A percentile compares a stretch with the other conserved stretches of the same genome.
These are phyloP conservation scores for Durotheca rogersii DNA, from an alignment of 495 filamentous ascomycete species.

Conservation along the genomic window DNA sequence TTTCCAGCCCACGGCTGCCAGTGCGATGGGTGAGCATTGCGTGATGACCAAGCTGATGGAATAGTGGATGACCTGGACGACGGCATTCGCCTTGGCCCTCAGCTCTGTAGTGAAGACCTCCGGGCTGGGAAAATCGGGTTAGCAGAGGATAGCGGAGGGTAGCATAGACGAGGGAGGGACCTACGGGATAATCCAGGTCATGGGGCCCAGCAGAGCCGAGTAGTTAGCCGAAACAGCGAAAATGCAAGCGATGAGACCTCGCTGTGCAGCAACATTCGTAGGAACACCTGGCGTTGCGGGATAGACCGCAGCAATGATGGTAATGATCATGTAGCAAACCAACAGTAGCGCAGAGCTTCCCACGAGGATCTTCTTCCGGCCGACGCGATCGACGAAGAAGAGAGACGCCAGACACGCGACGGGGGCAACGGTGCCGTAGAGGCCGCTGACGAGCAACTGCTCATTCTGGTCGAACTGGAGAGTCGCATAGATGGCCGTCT, in stretches of 20 bases:
- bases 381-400: slow-evolving; percentile 53
- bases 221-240: slow-evolving; percentile 60
- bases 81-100: slow-evolving; percentile 52
- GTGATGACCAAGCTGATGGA: slow-evolving; percentile 56
- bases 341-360: slow-evolving; percentile 49
- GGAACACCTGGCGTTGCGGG: slow-evolving; percentile 40
- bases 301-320: slow-evolving; percentile 51
- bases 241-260: slow-evolving; percentile 58
- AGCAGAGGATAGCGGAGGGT: too few species aligned
- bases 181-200: slow-evolving; percentile 56
- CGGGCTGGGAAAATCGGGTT: slow-evolving; percentile 27
- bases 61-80: slow-evolving; percentile 57
- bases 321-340: slow-evolving; percentile 49
- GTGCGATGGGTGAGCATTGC: slow-evolving; percentile 56
- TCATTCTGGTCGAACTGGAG: slow-evolving; percentile 47
- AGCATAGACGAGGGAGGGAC: neutral
- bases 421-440: slow-evolving; percentile 53
- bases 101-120: slow-evolving; percentile 60
- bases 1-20: slow-evolving; percentile 48
- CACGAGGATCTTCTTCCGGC: slow-evolving; percentile 54
- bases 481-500: slow-evolving; percentile 51
- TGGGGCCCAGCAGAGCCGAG: slow-evolving; percentile 54
- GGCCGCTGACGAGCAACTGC: slow-evolving; percentile 54
- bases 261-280: slow-evolving; percentile 42
- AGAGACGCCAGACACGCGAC: slow-evolving; percentile 54